Percentiles rank a stretch among this genome's conserved stretches.
phyloP scores from a whole-genome alignment of 2,329 filamentous ascomycete species.

The Aureobasidium vineae region DNA sequence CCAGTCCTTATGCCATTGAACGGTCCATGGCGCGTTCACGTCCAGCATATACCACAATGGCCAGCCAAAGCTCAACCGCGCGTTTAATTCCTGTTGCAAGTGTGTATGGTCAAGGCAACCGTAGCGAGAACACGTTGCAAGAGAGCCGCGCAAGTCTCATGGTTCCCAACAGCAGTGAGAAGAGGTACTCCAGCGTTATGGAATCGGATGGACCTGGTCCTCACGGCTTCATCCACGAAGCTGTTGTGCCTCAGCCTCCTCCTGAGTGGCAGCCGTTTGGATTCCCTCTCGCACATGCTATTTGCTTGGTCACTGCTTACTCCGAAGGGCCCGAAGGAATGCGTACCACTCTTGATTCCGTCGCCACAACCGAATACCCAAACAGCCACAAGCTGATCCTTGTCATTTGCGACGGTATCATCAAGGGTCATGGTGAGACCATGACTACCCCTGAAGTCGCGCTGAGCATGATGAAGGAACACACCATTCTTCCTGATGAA shows the following conservation, averaged over 20 bases:
- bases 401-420: conserved; percentile 94
- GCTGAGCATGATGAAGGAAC: conserved; percentile 92
- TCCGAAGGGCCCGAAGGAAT: conserved; percentile 93
- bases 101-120: conserved; percentile 65
- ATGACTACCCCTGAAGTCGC: conserved; percentile 87
- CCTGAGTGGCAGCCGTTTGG: conserved; percentile 97
- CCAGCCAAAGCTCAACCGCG: conserved; percentile 76
- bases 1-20: conserved; percentile 80
- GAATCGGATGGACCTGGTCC: conserved; percentile 69
- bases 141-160: conserved; percentile 47
- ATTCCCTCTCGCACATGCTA: conserved; percentile 87
- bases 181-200: conserved; percentile 54
- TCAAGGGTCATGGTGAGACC: conserved; percentile 89
- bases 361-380: conserved; percentile 96
- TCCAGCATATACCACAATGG: conserved; percentile 83
- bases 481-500: conserved; percentile 73
- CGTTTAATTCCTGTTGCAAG: conserved; percentile 64
- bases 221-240: conserved; percentile 92
- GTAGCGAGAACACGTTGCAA: conserved; percentile 56
- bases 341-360: conserved; percentile 89
- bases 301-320: conserved; percentile 94
- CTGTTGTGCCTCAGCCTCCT: conserved; percentile 92
- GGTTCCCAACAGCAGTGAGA: conserved; percentile 44
- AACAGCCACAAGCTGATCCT: conserved; percentile 98
- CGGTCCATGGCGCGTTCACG: conserved; percentile 52